Evolutionary conservation across 1,284 basidiomycete species (phyloP).

Genomic region (Cystobasidiaceae sp.): DNA sequence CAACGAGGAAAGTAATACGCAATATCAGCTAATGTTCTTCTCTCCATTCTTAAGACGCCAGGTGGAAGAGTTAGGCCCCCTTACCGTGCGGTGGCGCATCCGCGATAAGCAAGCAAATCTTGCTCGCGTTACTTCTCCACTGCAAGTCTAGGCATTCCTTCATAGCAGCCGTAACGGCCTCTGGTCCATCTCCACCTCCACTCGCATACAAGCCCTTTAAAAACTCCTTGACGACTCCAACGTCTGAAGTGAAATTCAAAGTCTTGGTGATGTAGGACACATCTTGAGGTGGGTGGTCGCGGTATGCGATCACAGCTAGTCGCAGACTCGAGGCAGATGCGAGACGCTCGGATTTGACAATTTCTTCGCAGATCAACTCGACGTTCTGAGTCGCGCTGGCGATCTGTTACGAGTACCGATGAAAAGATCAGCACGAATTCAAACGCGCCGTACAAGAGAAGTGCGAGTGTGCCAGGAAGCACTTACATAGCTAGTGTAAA

Average conservation of each 20-base stretch:
- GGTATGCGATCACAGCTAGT: conserved; percentile 61
- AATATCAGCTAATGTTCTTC: too few relatives aligned
- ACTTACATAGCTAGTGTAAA: too few relatives aligned
- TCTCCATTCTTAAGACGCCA: too few relatives aligned
- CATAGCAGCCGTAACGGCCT: conserved; percentile 92
- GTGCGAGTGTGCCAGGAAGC: too few relatives aligned
- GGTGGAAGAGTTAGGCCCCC: conserved; percentile 61
- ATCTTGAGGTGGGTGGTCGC: conserved; percentile 85
- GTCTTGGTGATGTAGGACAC: conserved; percentile 81
- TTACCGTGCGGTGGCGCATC: conserved; percentile 97
- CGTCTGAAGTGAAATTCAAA: conserved; percentile 89
- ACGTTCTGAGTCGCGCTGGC: conserved; percentile 85
- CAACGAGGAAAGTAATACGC: neutral
- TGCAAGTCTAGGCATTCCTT: conserved; percentile 77
- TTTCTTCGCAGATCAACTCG: conserved; percentile 91
- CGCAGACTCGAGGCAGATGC: conserved; percentile 73
- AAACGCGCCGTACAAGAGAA: too few relatives aligned
- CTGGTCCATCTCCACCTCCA: conserved; percentile 92
- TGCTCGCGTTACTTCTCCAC: conserved; percentile 83
- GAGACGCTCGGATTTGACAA: conserved; percentile 89
- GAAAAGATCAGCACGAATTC: neutral
- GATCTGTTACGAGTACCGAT: neutral
- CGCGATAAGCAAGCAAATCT: conserved; percentile 80
- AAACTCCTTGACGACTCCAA: conserved; percentile 76
- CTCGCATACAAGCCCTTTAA: conserved; percentile 81